Conservation (phyloP, 805 yeast species). For the Martiniozyma abietophila region DNA sequence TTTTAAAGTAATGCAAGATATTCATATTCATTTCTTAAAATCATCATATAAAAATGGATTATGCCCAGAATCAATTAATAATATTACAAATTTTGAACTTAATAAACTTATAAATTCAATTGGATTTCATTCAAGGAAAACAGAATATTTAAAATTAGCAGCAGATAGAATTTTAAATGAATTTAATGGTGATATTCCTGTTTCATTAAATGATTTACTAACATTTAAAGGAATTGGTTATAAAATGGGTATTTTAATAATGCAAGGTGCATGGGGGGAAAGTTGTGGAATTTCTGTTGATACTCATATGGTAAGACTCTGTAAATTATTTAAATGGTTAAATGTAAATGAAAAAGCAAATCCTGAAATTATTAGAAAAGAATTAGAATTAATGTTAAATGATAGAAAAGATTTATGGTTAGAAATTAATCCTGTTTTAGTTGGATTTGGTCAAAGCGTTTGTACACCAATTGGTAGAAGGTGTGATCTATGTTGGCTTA, state of each 20-base stretch:
- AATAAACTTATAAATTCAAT: constrained; percentile 67
- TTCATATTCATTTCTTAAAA: constrained; percentile 40
- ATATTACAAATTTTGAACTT: constrained; percentile 43
- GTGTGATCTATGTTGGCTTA: constrained; percentile 64
- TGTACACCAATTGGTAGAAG: constrained; percentile 64
- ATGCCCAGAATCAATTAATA: constrained; percentile 43
- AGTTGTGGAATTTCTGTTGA: constrained; percentile 89
- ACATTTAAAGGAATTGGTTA: constrained; percentile 91
- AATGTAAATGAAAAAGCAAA: constrained; percentile 32
- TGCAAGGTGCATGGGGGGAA: constrained; percentile 76
- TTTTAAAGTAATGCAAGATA: constrained; percentile 54
- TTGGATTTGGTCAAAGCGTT: constrained; percentile 88
- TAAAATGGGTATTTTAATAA: constrained; percentile 78
- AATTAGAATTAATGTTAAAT: constrained; percentile 69
- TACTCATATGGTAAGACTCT: constrained; percentile 76
- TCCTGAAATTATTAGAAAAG: constrained; percentile 69
- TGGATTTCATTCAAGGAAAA: constrained; percentile 81
- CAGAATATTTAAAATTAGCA: constrained; percentile 56
- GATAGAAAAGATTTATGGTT: constrained; percentile 52
- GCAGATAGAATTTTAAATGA: constrained; percentile 41
- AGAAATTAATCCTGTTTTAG: constrained; percentile 77
- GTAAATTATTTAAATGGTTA: constrained; percentile 78
- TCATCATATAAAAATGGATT: constrained; percentile 40
- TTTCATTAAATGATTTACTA: constrained; percentile 52
- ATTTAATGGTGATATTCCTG: constrained; percentile 64